Conservation (phyloP, 495 filamentous ascomycete genomes). For the Penicillium bovifimosum region DNA sequence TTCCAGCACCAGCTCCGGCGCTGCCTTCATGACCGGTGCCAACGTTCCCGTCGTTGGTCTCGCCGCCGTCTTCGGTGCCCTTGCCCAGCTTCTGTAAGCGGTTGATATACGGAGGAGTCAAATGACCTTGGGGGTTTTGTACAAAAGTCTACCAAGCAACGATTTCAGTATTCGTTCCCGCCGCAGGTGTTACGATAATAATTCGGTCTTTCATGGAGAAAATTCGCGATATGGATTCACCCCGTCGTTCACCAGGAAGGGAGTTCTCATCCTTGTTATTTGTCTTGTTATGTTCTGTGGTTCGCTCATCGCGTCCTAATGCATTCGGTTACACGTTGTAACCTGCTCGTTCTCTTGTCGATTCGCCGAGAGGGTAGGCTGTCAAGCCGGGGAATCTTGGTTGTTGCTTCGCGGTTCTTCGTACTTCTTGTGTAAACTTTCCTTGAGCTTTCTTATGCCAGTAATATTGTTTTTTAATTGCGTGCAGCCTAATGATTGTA, state of each 20-base stretch:
- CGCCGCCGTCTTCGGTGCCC: conserved; percentile 38
- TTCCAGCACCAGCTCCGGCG: conserved; percentile 34
- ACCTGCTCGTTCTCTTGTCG: background rate
- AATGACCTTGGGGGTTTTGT: conserved; percentile 16
- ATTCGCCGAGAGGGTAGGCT: background rate
- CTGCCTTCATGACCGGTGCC: conserved; percentile 37
- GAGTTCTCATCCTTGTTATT: conserved; percentile 16
- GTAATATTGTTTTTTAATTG: conserved; percentile 4
- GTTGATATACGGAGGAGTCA: conserved; percentile 1
- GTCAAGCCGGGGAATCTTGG: background rate
- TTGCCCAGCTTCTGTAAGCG: conserved; percentile 46
- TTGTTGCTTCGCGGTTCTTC: background rate
- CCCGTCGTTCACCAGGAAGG: conserved; percentile 19
- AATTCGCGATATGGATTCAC: conserved; percentile 26
- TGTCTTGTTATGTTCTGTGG: conserved; percentile 18
- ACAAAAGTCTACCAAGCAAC: conserved; percentile 35
- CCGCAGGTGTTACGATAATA: conserved; percentile 46
- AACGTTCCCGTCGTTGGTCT: conserved; percentile 40
- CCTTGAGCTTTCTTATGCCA: conserved; percentile 4
- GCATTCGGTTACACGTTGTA: conserved; percentile 25
- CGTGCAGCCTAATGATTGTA: conserved; percentile 7
- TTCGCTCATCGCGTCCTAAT: conserved; percentile 14
- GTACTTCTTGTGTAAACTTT: conserved; percentile 11
- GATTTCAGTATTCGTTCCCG: conserved; percentile 32
- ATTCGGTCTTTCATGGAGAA: conserved; percentile 42